Evolutionary conservation across 495 filamentous ascomycete species (phyloP), one percentile per base, ranked within the genome.

Genomic region (Annulohypoxylon bovei): DNA sequence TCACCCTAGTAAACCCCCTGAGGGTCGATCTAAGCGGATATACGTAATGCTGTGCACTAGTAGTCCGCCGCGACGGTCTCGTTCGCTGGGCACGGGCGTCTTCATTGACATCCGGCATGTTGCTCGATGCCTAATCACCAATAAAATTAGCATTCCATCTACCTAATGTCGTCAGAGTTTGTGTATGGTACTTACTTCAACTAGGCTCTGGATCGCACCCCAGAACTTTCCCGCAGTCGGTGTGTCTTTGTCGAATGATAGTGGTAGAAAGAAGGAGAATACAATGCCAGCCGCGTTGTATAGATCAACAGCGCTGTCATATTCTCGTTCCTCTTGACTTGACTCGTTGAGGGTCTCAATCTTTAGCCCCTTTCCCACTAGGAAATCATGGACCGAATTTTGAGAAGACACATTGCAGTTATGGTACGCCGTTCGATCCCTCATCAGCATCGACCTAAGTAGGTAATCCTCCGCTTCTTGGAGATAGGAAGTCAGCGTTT

Each of bases 181-280:
- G 16, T 46, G 40, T 50, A 20, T 0, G 66, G 32, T 14, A 58
- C 70, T 23, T 42, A 81, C 74, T 32, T 65, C 57, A 4, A 81
- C 40, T 7, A 77, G n/a, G 14, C 23, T 35, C 20, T 66, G 33
- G 11, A 82, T 37, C 8, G 76, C 77, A 23, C 78, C 78, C 79
- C 81, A 81, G 59, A 74, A 82, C 46, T 78, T 78, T 2, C 62
- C 47, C 3, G 71, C 65, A 4, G 76, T 79, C 0, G 76, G 68
- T 0, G 65, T 70, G 35, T 71, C 46, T 35, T 42, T n/a, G n/a
- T 9, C 32, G 6, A 57, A 27, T 44, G 8, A 42, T 35, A 35
- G 47, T 8, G 80, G 78, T 7, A 81, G 66, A 37, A 82, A 82
- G 59, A 79, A 81, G 2, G 59, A 63, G 60, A 81, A 79, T 1